These are phyloP conservation scores for Urochloa ruziziensis DNA, from an alignment of 176 grass and related monocot species.

Conservation along the genomic window DNA sequence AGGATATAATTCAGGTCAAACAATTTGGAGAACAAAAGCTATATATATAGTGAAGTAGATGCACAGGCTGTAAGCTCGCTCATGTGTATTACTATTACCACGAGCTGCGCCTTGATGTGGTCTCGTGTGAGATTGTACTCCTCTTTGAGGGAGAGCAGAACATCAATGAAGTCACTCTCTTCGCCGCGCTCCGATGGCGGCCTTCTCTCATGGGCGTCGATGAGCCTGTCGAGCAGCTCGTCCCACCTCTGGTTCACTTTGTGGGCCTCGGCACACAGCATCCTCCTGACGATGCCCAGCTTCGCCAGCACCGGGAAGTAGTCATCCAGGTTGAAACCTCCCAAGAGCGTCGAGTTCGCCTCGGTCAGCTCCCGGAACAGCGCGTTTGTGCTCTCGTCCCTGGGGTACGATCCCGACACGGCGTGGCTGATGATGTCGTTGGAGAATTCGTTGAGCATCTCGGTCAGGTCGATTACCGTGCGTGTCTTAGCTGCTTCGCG, in stretches of 20 bases:
- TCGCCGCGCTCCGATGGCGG: not conserved
- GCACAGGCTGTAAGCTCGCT: too few relatives aligned
- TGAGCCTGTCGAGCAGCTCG: constrained; percentile 39
- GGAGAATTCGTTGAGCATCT: not conserved
- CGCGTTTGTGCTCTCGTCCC: not conserved
- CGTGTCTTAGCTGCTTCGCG: not conserved
- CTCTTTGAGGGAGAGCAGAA: not conserved
- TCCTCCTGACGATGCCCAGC: not conserved
- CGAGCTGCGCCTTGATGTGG: not conserved
- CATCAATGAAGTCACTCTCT: not conserved
- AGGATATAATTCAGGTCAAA: too few relatives aligned
- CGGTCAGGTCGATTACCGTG: not conserved
- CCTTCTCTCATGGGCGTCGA: not conserved
- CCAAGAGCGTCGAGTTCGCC: not conserved
- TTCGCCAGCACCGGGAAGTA: constrained; percentile 25
- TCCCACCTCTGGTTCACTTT: constrained; percentile 24
- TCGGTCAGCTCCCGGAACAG: not conserved
- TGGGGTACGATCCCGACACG: not conserved
- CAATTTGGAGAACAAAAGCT: too few relatives aligned
- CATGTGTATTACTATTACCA: too few relatives aligned
- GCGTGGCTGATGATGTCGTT: not conserved
- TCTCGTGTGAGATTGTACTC: not conserved
- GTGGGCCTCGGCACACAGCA: constrained; percentile 11
- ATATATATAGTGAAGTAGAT: too few relatives aligned
- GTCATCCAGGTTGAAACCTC: constrained; percentile 37